Conservation (phyloP, 441 rosid genomes). For the Euphorbia schlechtendalii region DNA sequence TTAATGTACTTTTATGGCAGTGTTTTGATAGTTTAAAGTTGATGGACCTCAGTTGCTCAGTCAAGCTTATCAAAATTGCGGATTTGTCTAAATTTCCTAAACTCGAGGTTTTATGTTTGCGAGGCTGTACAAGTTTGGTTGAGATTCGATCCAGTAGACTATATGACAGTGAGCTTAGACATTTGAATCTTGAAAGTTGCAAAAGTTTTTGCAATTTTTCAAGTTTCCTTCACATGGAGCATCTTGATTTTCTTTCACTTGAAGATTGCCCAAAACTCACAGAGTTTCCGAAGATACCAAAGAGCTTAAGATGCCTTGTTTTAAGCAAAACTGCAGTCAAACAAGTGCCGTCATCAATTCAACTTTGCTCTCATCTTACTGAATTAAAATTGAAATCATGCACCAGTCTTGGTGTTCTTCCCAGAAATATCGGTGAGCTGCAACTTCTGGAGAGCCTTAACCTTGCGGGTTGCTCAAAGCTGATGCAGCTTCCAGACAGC, state of each 20-base stretch:
- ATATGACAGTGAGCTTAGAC: neutral
- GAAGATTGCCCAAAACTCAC: neutral
- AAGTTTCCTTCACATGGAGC: neutral
- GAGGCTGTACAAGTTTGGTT: neutral
- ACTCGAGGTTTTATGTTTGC: conserved; percentile 6
- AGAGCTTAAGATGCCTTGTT: neutral
- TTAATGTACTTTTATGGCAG: neutral
- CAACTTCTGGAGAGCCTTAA: neutral
- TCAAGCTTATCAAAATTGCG: neutral
- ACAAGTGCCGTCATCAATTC: neutral
- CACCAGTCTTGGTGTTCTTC: conserved; percentile 1
- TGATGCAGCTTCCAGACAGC: neutral
- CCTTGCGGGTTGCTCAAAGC: neutral
- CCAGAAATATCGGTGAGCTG: conserved; percentile 7
- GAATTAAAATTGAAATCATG: neutral
- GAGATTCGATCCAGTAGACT: neutral
- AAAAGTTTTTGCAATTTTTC: neutral
- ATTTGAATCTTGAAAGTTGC: too few species aligned
- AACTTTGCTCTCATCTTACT: neutral
- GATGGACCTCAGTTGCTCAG: conserved; percentile 2
- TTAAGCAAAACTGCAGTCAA: neutral
- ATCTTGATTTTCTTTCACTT: neutral
- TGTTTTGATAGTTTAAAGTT: neutral
- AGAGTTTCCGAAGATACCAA: neutral
- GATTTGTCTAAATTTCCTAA: conserved; percentile 11